Evolutionary conservation across 2,329 filamentous ascomycete genomes (phyloP), one percentile per base, ranked within the genome.

Genomic region (Pyricularia sp.): DNA sequence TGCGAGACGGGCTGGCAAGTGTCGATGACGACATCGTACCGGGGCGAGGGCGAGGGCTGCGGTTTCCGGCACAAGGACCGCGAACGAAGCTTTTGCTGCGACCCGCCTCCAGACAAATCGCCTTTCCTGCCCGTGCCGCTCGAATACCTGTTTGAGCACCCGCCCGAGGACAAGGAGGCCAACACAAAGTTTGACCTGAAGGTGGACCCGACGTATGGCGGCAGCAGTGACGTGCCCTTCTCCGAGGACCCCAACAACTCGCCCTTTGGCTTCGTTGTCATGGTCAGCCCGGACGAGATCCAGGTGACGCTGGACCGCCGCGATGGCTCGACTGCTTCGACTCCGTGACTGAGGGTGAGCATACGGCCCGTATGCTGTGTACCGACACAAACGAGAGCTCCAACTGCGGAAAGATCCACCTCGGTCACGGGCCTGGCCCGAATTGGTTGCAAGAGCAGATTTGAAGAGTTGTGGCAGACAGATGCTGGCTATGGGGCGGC

Each of bases 291-390:
- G 6, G 75, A 78, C 33, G 74, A 76, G 63, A 63, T 79, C 4
- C 75, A 79, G 36, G 64, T 73, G 17, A 76, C 76, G 0, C 71
- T 83, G 0, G 76, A 80, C 71, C 79, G 78, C 72, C 76, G 81
- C 25, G 80, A 83, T 69, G 81, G 81, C 14, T 82, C 80, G 71
- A 75, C 72, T 82, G 80, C 74, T 30, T 71, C 31, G 73, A 79
- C 28, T 67, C 69, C 0, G 61, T 70, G 6, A 73, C 68, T 64
- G 75, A 78, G 31, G 75, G 70, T 1, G 71, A 71, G 20, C 79
- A 80, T 1, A 80, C 77, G 0, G 73, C 80, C 4, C 74, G 73
- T n/a, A 77, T 78, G 72, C 71, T 80, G 0, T 82, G 78, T 70
- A 80, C 75, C 0, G 76, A 81, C 66, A 12, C 69, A 11, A 74